Evolutionary conservation across 345 rosid genomes (phyloP).

Genomic region (Euclidium syriacum): DNA sequence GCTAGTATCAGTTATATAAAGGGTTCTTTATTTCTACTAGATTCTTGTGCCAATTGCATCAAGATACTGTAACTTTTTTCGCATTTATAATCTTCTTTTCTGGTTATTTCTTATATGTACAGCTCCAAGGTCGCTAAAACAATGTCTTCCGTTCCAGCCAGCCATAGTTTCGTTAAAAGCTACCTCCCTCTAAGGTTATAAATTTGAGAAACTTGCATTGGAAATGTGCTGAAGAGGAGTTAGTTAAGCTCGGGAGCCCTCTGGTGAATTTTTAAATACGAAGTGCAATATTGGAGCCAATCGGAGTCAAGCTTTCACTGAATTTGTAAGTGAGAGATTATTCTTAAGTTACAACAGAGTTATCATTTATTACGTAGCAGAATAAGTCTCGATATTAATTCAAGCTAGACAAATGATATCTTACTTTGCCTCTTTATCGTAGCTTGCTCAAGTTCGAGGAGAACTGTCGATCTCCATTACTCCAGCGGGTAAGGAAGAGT

Average conservation of each 20-base stretch:
- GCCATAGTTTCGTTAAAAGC: conserved; percentile 97
- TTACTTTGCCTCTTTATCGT: conserved; percentile 89
- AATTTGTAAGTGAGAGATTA: conserved; percentile 61
- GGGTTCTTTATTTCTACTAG: neutral
- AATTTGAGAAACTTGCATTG: conserved; percentile 97
- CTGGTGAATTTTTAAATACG: conserved; percentile 89
- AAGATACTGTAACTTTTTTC: neutral
- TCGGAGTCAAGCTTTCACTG: conserved; percentile 95
- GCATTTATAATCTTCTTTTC: neutral
- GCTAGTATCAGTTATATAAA: too few relatives aligned
- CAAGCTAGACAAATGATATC: conserved; percentile 99
- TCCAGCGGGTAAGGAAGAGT: conserved; percentile 97
- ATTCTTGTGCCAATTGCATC: neutral
- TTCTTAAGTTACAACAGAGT: neutral
- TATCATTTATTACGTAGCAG: neutral
- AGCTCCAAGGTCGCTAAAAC: conserved; percentile 1
- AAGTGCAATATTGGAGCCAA: conserved; percentile 99
- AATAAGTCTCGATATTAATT: conserved; percentile 29
- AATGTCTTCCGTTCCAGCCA: conserved; percentile 98
- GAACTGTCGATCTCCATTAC: conserved; percentile 96
- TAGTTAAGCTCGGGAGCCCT: conserved; percentile 93
- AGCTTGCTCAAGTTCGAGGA: conserved; percentile 99
- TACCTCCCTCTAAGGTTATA: conserved; percentile 97
- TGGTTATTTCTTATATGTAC: neutral
- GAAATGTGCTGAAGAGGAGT: conserved; percentile 96